Base-by-base conservation (phyloP, 2,329 filamentous ascomycete genomes). In the Fusarium anguioides region DNA sequence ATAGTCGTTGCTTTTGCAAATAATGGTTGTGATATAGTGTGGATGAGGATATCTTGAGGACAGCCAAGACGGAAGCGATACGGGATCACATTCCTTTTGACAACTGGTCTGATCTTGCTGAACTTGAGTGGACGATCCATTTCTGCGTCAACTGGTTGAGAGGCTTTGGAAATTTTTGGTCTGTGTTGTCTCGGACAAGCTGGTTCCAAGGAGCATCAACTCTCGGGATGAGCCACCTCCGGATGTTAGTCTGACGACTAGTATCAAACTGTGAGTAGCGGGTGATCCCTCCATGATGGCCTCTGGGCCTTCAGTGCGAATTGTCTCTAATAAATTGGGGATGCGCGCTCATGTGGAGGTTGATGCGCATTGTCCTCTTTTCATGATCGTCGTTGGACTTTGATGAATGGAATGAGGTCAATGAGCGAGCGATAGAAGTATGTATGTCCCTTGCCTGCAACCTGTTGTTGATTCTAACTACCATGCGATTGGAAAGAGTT, bases 191-290 rank as follows among this genome's bases (percentile, higher is more conserved):
- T 75, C 74, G 76, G 72, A 74, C 73, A 56, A 63, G 59, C 29
- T 71, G 52, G 66, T 45, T 47, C 58, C 42, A 56, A 35, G 52
- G 65, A 64, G 66, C 59, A n/a, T n/a, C n/a, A 59, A 49, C 68
- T 71, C 74, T 72, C 70, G 75, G 75, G 68, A 75, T 47, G 67
- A 64, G 72, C 65, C 74, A 74, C 52, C 74, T 77, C 75, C 75
- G 75, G 66, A 60, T 69, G 52, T 60, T 74, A 72, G 69, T 41
- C 56, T 60, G 55, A 39, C 33, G 46, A 39, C 61, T 45, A 46
- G 33, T 45, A 50, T 42, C 47, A 50, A 35, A 42, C 35, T 62
- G 55, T 53, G 39, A 49, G 60, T 67, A 72, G 69, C 64, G 64
- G 47, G 42, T 45, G 23, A 26, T 50, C 26, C 36, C 35, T 15